Percentiles rank a stretch among this genome's conserved stretches.
Evolutionary conservation across 208 protist genomes (phyloP).

Genomic region (Balamuthia mandrillaris): DNA sequence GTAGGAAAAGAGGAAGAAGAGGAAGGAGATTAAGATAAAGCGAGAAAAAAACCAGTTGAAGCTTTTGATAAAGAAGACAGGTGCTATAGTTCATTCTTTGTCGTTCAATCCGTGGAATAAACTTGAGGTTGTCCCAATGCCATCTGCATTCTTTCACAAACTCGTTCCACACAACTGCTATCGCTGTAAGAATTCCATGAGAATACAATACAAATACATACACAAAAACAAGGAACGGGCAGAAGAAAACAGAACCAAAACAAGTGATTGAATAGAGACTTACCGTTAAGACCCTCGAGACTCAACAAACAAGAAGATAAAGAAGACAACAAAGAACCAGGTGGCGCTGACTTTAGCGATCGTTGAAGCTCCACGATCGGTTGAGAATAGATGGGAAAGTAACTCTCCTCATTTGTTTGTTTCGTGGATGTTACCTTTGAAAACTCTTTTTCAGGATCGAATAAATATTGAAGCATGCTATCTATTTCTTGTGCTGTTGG

Average conservation of each 20-base stretch:
- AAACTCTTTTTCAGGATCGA: neutral
- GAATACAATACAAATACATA: neutral
- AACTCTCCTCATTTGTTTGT: too few relatives aligned
- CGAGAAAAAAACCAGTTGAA: conserved; percentile 35
- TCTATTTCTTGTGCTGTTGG: neutral
- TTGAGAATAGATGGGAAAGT: too few relatives aligned
- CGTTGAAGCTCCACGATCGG: too few relatives aligned
- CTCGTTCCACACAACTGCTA: conserved; percentile 1
- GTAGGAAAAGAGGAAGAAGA: neutral
- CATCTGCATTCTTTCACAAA: neutral
- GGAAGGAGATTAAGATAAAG: neutral
- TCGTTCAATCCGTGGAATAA: neutral
- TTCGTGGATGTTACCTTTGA: neutral
- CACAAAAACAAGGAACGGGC: neutral
- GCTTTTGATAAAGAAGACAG: conserved; percentile 50
- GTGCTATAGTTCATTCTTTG: neutral
- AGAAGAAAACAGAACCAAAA: neutral
- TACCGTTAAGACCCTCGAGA: neutral
- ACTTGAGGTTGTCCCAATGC: conserved; percentile 14
- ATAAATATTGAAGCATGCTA: neutral
- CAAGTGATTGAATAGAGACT: too few relatives aligned
- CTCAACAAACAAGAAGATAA: neutral
- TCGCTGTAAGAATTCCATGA: neutral
- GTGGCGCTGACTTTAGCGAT: neutral
- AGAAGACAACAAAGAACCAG: neutral